Evolutionary conservation across 2,329 filamentous ascomycete genomes (phyloP), one percentile per base, ranked within the genome.

Genomic region (Paraconiothyrium sp.): DNA sequence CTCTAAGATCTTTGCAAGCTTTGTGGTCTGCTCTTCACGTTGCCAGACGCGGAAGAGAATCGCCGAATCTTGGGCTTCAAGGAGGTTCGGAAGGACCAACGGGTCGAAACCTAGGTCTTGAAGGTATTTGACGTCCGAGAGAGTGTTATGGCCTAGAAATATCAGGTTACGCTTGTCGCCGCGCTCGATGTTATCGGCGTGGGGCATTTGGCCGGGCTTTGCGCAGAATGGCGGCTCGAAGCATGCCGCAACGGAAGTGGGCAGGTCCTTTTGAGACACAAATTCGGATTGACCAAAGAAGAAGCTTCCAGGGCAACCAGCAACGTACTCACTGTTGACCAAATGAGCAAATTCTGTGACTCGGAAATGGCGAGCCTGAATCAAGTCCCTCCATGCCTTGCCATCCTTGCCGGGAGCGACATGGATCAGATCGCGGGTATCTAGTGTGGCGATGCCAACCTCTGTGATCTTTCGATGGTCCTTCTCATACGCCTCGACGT

Each of bases 401-500:
- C 89, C 92, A 30, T 82, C 78, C 2, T 80, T 70, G 0, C 92
- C 92, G 2, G 92, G 91, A 0, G 86, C 71, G 0, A 88, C 63
- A 8, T 76, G 79, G 1, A 78, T 69, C 24, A 93, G 77, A 54
- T 87, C 84, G 22, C 80, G 76, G 0, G 91, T 93, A 74, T 98
- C 93, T 0, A 98, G 83, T 2, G 90, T 89, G 1, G 92, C 90
- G 44, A 99, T 83, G 0, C 95, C 95, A 43, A 99, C 84, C 77
- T 99, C 95, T 0, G 94, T 97, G 61, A 98, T 85, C 13, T 86
- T 82, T 37, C 84, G 81, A 13, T 88, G 86, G 48, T 86, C 82
- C 24, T 80, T 79, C 76, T 99, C 95, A 60, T 89, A 92, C 1
- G 90, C 89, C 77, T 99, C 95, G 35, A 95, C 82, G 70, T 99